Evolutionary conservation across 495 filamentous ascomycete species (phyloP), one percentile per base, ranked within the genome.

Genomic region (Penicillium tannophilum): DNA sequence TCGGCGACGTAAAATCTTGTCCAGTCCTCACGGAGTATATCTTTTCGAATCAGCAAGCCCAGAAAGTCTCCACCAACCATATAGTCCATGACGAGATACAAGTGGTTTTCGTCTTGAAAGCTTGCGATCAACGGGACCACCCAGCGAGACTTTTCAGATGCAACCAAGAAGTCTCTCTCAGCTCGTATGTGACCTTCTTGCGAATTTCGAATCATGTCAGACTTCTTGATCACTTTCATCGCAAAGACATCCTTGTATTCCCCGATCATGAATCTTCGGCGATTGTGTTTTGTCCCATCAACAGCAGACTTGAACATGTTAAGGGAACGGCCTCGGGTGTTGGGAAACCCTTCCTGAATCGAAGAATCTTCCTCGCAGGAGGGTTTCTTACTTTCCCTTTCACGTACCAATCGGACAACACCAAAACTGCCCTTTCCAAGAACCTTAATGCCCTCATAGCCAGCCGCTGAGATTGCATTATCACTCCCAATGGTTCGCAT

Each of bases 391-490:
- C 56, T 48, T 14, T 50, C 49, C 31, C 80, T 86, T 68, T 93
- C 88, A 17, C 84, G 85, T 7, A 96, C 92, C 24, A 98, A 79
- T 46, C 88, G 82, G 7, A 98, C 93, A 54, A 96, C 88, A 2
- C 93, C 93, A 75, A 97, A 98, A 64, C 93, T 96, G 14, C 93
- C 93, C 70, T 93, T 95, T 0, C 93, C 93, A n/a, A 98, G 81
- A n/a, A 92, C 78, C 62, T 89, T 89, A 39, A 97, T 74, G 17
- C 86, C 75, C 61, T 96, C 90, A 62, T 90, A 97, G n/a, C 86
- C 86, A 3, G 84, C 82, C 28, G 82, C 68, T 5, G 79, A 79
- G 12, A 84, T 72, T n/a, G 75, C 71, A 36, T 76, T 73, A 2
- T 70, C 64, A 17, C 55, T 41, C 12, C 73, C 56, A 16, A 66